Percentiles rank a stretch among this genome's conserved stretches.
These are phyloP conservation scores for Prunus yedoensis DNA, from an alignment of 331 rosid species.

Conservation along the genomic window DNA sequence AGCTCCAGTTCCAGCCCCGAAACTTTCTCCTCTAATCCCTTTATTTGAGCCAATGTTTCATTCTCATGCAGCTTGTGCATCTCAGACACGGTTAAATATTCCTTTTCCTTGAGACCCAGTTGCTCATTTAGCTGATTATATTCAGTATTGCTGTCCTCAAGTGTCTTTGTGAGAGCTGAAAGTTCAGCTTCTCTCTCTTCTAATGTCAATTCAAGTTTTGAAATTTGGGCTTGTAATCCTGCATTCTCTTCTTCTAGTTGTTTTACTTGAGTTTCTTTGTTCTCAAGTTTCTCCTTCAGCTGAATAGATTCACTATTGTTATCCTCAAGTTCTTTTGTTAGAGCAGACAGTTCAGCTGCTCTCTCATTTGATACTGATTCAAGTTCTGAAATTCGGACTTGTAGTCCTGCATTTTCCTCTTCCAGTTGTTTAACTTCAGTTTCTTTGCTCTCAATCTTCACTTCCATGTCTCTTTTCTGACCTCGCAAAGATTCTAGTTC, in stretches of 20 bases:
- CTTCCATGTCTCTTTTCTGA: conserved; percentile 46
- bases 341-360: too few relatives aligned
- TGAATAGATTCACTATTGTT: too few relatives aligned
- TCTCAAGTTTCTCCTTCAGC: background rate
- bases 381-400: too few relatives aligned
- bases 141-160: conserved; percentile 30
- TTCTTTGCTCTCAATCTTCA: conserved; percentile 23
- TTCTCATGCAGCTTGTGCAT: conserved; percentile 45
- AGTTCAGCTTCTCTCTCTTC: conserved; percentile 57
- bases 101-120: conserved; percentile 52
- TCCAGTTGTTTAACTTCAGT: too few relatives aligned
- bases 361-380: too few relatives aligned
- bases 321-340: too few relatives aligned
- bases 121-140: conserved; percentile 52
- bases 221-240: conserved; percentile 43
- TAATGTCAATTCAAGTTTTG: conserved; percentile 43
- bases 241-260: conserved; percentile 46
- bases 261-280: conserved; percentile 40
- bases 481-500: conserved; percentile 48
- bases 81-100: conserved; percentile 51
- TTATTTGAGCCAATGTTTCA: conserved; percentile 45
- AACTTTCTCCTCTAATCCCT: conserved; percentile 45
- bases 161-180: conserved; percentile 33
- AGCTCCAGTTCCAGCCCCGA: conserved; percentile 43
- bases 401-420: too few relatives aligned